A percentile compares a stretch with the other conserved stretches of the same genome.
phyloP scores from a whole-genome alignment of 352 stramenopile species.

The Phytophthora multivora region DNA sequence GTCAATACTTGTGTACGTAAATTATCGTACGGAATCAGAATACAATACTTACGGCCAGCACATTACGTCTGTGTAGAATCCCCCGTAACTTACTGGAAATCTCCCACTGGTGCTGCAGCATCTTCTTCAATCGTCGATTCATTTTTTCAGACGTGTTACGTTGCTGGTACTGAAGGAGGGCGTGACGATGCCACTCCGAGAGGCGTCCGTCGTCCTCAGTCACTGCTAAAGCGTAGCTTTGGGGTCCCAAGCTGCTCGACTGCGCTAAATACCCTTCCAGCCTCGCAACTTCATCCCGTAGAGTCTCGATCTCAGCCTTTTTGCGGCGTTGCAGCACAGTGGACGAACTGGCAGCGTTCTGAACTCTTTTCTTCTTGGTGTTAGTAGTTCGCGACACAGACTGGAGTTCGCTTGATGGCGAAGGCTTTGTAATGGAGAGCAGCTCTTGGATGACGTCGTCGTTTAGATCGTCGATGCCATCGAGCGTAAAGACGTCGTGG shows the following conservation, averaged over 20 bases:
- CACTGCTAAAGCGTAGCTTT: neutral
- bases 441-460: neutral
- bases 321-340: constrained; percentile 20
- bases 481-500: neutral
- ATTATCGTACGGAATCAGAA: neutral
- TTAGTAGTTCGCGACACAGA: neutral
- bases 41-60: constrained; percentile 10
- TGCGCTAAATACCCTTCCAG: constrained; percentile 7
- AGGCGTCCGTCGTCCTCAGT: neutral
- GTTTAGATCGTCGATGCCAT: neutral
- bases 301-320: constrained; percentile 15
- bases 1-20: no score
- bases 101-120: constrained; percentile 3
- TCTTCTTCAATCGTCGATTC: constrained; percentile 10
- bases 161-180: constrained; percentile 12
- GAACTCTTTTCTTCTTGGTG: constrained; percentile 9
- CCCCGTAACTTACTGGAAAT: neutral
- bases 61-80: constrained; percentile 11
- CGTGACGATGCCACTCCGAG: constrained; percentile 5
- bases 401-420: neutral
- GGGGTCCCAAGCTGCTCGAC: neutral
- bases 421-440: neutral
- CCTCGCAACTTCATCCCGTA: constrained; percentile 11
- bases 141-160: neutral
- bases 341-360: constrained; percentile 18